phyloP scores from a whole-genome alignment of 805 yeast species.

The Starmerella sirachaensis region DNA sequence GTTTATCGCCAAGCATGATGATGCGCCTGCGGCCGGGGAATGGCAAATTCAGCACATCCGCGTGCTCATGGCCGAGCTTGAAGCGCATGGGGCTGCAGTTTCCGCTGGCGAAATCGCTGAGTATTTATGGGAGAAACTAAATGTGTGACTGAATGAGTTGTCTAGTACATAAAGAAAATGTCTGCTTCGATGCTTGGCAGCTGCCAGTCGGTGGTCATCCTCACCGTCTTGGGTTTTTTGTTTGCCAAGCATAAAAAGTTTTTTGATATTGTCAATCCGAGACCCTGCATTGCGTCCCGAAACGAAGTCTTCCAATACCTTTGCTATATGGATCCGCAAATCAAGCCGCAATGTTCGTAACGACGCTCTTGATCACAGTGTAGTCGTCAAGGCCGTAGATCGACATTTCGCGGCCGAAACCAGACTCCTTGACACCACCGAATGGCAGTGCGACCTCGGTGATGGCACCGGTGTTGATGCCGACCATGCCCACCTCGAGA shows the following conservation, averaged over 20 bases:
- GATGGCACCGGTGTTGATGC: conserved; percentile 63
- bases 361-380: conserved; percentile 51
- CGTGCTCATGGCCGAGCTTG: neutral
- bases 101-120: neutral
- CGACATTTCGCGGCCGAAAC: conserved; percentile 74
- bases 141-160: too few species aligned
- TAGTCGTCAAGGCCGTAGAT: conserved; percentile 67
- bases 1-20: neutral
- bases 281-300: too few species aligned
- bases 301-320: too few species aligned
- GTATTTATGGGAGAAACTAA: conserved; percentile 11
- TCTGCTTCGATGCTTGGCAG: too few species aligned
- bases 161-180: too few species aligned
- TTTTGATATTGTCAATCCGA: too few species aligned
- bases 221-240: too few species aligned
- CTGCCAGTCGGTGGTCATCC: too few species aligned
- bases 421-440: conserved; percentile 71
- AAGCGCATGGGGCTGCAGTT: neutral
- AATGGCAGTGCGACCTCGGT: conserved; percentile 41
- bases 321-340: too few species aligned
- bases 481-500: conserved; percentile 70
- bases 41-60: neutral
- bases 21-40: neutral
- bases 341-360: conserved; percentile 31
- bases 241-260: too few species aligned